phyloP scores from a whole-genome alignment of 768 basidiomycete genomes.

The Tricholoma sp. region DNA sequence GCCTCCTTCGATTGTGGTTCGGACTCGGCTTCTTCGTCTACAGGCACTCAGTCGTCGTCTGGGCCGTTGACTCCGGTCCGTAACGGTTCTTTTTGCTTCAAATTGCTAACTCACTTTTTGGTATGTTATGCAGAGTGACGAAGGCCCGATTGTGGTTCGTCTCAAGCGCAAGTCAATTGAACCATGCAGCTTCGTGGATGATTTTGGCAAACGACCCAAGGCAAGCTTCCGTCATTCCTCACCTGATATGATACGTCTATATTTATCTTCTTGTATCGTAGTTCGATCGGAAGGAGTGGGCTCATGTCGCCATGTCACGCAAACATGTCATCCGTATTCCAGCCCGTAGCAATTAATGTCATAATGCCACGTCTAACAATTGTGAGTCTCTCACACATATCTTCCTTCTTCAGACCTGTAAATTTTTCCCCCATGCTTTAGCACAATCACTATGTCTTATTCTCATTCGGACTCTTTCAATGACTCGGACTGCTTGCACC shows the following conservation, averaged over 20 bases:
- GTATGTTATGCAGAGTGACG: not conserved
- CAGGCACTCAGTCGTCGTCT: slow-evolving; percentile 12
- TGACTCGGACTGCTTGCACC: not conserved
- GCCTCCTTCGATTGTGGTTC: slow-evolving; percentile 11
- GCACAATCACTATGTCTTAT: slow-evolving; percentile 1
- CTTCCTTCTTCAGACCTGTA: not conserved
- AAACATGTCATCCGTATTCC: slow-evolving; percentile 13
- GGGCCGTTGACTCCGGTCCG: slow-evolving; percentile 28
- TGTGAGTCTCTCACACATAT: not conserved
- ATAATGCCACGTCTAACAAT: slow-evolving; percentile 3
- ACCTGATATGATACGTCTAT: not conserved
- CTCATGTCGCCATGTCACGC: slow-evolving; percentile 1
- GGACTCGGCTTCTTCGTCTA: slow-evolving; percentile 12
- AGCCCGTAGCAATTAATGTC: slow-evolving; percentile 6
- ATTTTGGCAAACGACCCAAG: slow-evolving; percentile 36
- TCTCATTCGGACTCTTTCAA: not conserved
- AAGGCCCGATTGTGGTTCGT: slow-evolving; percentile 21
- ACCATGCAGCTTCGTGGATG: slow-evolving; percentile 11
- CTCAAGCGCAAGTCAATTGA: slow-evolving; percentile 34
- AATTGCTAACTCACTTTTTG: not conserved
- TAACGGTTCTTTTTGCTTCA: not conserved
- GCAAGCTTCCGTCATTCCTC: slow-evolving; percentile 12
- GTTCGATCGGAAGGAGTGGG: slow-evolving; percentile 16
- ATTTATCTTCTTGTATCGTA: slow-evolving; percentile 1
- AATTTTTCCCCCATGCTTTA: not conserved